Conservation (phyloP, 148 eudicot species). For the Simmondsia chinensis region DNA sequence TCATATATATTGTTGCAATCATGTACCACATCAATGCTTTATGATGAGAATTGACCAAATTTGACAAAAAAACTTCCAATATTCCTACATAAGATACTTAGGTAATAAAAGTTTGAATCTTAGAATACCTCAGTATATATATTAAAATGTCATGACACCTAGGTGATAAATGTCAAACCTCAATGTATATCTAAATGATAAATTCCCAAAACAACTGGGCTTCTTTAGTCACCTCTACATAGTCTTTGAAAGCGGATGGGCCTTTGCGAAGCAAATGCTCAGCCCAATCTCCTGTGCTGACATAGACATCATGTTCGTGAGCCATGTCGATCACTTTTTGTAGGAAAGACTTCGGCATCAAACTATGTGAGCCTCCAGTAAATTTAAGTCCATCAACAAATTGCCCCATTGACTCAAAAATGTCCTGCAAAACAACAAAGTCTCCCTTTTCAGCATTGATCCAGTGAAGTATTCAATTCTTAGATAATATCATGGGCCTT, state of each 20-base stretch:
- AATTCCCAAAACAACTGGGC: too few relatives aligned
- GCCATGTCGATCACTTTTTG: constrained; percentile 82
- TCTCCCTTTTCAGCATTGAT: neutral
- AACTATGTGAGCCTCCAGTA: constrained; percentile 68
- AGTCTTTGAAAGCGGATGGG: constrained; percentile 69
- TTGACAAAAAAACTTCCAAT: too few relatives aligned
- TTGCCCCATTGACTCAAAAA: constrained; percentile 87
- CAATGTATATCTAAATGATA: too few relatives aligned
- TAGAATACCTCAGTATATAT: too few relatives aligned
- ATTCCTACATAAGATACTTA: too few relatives aligned
- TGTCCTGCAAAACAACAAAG: constrained; percentile 42
- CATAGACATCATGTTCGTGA: constrained; percentile 70
- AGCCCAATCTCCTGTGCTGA: constrained; percentile 96
- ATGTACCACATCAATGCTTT: too few relatives aligned
- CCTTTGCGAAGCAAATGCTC: constrained; percentile 67
- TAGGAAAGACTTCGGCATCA: constrained; percentile 55
- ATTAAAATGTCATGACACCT: too few relatives aligned
- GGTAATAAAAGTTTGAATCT: too few relatives aligned
- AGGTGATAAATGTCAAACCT: too few relatives aligned
- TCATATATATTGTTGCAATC: too few relatives aligned
- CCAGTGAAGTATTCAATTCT: neutral
- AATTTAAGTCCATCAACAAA: constrained; percentile 90
- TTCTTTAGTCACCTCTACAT: constrained; percentile 47
- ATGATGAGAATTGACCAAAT: too few relatives aligned
- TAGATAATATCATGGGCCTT: neutral